Conservation (phyloP, 73 alveolate genomes). For the Paramecium tetraurelia region DNA sequence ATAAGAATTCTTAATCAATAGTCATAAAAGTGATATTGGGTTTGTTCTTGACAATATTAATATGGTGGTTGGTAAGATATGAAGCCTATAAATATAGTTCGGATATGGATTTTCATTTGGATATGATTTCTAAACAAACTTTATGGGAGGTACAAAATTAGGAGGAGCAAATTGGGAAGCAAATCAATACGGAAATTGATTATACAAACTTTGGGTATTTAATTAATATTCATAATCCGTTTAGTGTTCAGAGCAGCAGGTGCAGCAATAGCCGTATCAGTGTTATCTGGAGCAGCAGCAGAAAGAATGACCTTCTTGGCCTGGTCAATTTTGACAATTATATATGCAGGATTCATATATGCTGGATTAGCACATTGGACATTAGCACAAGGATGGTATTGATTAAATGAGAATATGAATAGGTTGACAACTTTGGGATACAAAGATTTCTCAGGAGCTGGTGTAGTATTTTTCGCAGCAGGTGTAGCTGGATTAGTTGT, state of each 20-base stretch:
- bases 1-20: conserved; percentile 26
- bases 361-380: conserved; percentile 38
- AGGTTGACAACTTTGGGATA: conserved; percentile 32
- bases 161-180: conserved; percentile 41
- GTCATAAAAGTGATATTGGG: conserved; percentile 35
- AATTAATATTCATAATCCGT: background rate
- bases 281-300: conserved; percentile 40
- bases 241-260: conserved; percentile 35
- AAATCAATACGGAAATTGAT: background rate
- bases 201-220: conserved; percentile 38
- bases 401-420: background rate
- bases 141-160: conserved; percentile 45
- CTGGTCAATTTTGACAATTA: background rate
- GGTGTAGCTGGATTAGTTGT: conserved; percentile 23
- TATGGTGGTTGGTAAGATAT: conserved; percentile 32
- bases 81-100: background rate
- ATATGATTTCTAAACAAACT: background rate
- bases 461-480: conserved; percentile 42
- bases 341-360: conserved; percentile 40
- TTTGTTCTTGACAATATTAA: background rate
- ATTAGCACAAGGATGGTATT: background rate
- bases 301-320: conserved; percentile 50
- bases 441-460: conserved; percentile 47
- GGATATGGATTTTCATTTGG: conserved; percentile 54
- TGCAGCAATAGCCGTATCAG: background rate